Evolutionary conservation across 805 yeast genomes (phyloP).

Genomic region (Metschnikowia aberdeeniae): DNA sequence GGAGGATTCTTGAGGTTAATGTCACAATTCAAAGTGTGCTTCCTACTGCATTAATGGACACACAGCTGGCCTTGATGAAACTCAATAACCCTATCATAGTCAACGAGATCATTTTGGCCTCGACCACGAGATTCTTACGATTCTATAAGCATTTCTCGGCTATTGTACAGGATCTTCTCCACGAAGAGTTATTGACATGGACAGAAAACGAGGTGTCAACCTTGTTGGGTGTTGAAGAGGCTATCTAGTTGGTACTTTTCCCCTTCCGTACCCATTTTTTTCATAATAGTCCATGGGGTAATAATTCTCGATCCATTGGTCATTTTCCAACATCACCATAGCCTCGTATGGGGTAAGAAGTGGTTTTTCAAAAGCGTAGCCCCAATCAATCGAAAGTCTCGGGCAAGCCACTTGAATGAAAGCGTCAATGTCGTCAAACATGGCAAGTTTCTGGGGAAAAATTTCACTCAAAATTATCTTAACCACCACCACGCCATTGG

Average conservation of each 20-base stretch:
- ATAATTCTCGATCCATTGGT: conserved; percentile 56
- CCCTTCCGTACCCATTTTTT: conserved; percentile 88
- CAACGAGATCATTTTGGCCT: conserved; percentile 48
- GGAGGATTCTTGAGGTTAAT: conserved; percentile 42
- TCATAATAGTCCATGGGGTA: conserved; percentile 97
- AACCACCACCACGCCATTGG: conserved; percentile 63
- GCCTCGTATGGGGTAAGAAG: conserved; percentile 94
- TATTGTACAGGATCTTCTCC: conserved; percentile 36
- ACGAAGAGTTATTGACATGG: conserved; percentile 44
- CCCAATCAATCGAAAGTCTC: conserved; percentile 95
- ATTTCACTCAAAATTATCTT: conserved; percentile 87
- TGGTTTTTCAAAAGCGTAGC: conserved; percentile 92
- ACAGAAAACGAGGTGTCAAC: conserved; percentile 59
- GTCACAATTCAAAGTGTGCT: conserved; percentile 46
- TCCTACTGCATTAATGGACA: conserved; percentile 58
- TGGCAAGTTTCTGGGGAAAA: conserved; percentile 85
- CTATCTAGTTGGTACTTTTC: conserved; percentile 50
- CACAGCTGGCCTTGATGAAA: conserved; percentile 54
- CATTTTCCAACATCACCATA: conserved; percentile 79
- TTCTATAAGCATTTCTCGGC: conserved; percentile 41
- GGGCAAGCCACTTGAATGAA: conserved; percentile 99
- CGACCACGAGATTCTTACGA: conserved; percentile 47
- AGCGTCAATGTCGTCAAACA: conserved; percentile 90
- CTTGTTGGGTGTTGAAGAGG: conserved; percentile 57
- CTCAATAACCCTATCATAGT: conserved; percentile 62